Base-by-base conservation (phyloP, 2,329 filamentous ascomycete genomes). In the Diaporthe eres region DNA sequence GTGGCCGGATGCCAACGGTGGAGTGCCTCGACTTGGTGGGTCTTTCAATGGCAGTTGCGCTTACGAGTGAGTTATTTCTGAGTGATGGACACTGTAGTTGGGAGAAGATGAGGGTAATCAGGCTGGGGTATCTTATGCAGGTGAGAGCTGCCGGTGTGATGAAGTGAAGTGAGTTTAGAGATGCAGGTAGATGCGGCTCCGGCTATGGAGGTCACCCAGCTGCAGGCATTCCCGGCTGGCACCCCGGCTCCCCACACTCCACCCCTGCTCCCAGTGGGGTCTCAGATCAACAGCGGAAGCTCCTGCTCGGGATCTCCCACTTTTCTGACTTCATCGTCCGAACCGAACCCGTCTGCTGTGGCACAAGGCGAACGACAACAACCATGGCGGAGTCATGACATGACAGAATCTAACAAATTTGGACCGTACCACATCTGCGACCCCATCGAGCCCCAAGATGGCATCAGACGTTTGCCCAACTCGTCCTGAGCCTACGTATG, bases 401-500 rank as follows among this genome's bases (percentile, higher is more conserved):
- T 55, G 25, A 57, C 15, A 37, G 39, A 12, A 57, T 37, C 10
- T 4, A 47, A 51, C 25, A 34, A 6, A 28, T 4, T 17, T 51
- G 37, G 51, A 55, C 31, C n/a, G 13, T 39, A 12, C 65, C 51
- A 28, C 17, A 39, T 55, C 34, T 70, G 22, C 37, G 58, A 47
- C 60, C 71, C 15, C 17, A 34, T 47, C 49, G 25, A 49, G 51
- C 58, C 37, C 13, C 25, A 80, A 76, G 53, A 87, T 88, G 87
- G 79, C 83, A 70, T 80, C 80, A 67, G 85, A 87, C 74, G 82
- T 82, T 61, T 89, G 87, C 78, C 86, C 86, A 15, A 78, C 81
- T 42, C 80, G 82, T 77, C 79, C 84, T 47, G 88, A 89, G 80
- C 87, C 87, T 70, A 86, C 88, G 88, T 88, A 77, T 83, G 87